Percentiles rank a stretch among this genome's conserved stretches.
phyloP scores from a whole-genome alignment of 345 rosid species.

The Trapa bicornis region DNA sequence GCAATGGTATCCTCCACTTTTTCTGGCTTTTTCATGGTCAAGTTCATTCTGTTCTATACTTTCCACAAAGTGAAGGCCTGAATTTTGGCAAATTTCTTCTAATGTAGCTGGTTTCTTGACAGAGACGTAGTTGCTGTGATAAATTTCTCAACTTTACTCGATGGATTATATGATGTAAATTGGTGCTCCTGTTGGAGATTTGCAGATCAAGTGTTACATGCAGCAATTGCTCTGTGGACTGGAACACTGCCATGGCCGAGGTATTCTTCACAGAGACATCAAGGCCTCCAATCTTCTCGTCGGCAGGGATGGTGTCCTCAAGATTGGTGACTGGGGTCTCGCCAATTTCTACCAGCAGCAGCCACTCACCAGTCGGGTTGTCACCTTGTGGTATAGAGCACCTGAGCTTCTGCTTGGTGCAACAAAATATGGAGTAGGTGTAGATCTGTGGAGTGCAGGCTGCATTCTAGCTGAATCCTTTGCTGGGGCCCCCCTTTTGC shows the following conservation, averaged over 20 bases:
- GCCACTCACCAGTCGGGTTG: conserved; percentile 80
- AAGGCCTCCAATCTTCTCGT: conserved; percentile 85
- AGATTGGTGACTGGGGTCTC: conserved; percentile 87
- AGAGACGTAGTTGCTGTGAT: background rate
- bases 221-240: conserved; percentile 69
- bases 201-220: conserved; percentile 74
- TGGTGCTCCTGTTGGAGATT: background rate
- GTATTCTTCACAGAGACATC: conserved; percentile 79
- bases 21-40: too few relatives aligned
- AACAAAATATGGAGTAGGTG: conserved; percentile 62
- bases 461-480: conserved; percentile 80
- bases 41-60: too few relatives aligned
- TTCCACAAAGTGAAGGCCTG: too few relatives aligned
- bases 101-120: too few relatives aligned
- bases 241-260: conserved; percentile 76
- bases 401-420: conserved; percentile 96
- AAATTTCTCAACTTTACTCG: background rate
- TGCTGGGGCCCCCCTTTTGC: conserved; percentile 86
- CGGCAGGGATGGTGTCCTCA: conserved; percentile 58
- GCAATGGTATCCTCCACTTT: too few relatives aligned
- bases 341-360: conserved; percentile 50
- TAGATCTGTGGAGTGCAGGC: conserved; percentile 89
- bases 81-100: too few relatives aligned
- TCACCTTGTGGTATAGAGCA: conserved; percentile 89
- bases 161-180: background rate